A percentile compares a stretch with the other conserved stretches of the same genome.
Evolutionary conservation across 2,329 filamentous ascomycete genomes (phyloP).

Genomic region (Colletotrichum cuscutae): DNA sequence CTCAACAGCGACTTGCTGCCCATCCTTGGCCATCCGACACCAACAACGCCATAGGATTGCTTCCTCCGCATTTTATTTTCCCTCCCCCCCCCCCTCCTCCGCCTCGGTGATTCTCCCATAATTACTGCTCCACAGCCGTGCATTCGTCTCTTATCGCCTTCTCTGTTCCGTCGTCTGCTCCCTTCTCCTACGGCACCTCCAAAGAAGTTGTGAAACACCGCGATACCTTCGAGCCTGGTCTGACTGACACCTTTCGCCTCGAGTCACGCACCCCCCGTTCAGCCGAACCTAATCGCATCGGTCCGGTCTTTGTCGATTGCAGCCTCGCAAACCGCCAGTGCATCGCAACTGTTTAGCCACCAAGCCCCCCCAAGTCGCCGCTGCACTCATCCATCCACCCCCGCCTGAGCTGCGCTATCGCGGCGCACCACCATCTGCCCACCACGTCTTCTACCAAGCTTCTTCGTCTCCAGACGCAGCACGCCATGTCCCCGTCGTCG

Average conservation of each 20-base stretch:
- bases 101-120: slow-evolving; percentile 22
- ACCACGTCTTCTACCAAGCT: slow-evolving; percentile 38
- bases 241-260: slow-evolving; percentile 7
- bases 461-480: slow-evolving; percentile 39
- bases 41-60: slow-evolving; percentile 3
- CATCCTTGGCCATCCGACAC: slow-evolving; percentile 4
- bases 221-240: slow-evolving; percentile 21
- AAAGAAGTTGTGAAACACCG: slow-evolving; percentile 13
- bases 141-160: slow-evolving; percentile 14
- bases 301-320: background rate
- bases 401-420: slow-evolving; percentile 25
- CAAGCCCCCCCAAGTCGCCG: background rate
- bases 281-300: background rate
- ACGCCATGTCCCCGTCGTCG: slow-evolving; percentile 63
- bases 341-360: background rate
- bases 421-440: slow-evolving; percentile 32
- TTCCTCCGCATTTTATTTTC: slow-evolving; percentile 28
- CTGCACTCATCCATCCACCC: background rate
- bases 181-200: background rate
- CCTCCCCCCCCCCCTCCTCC: background rate
- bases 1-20: background rate
- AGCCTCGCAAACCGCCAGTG: background rate
- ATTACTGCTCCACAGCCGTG: slow-evolving; percentile 35
- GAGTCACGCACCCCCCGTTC: background rate
- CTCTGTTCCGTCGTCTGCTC: slow-evolving; percentile 12